Evolutionary conservation across 1,139 yeast genomes (phyloP), one percentile per base, ranked within the genome.

Genomic region (Geotrichum klebahnii): DNA sequence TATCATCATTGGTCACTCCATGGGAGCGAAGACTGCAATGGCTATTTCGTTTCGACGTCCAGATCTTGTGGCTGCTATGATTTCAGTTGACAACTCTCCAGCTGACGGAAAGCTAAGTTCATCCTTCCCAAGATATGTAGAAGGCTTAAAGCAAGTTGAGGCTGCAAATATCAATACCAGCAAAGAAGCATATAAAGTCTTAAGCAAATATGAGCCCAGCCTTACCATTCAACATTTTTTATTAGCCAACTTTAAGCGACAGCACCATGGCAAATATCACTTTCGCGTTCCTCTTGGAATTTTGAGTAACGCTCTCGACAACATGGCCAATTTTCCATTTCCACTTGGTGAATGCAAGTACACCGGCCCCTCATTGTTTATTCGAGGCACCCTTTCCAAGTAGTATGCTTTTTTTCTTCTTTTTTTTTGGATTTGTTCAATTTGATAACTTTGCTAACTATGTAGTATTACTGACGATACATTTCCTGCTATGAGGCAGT

Each of bases 1-100:
- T 0, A 79, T 87, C 14, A 57, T 92, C 22, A 74, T 92, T 23
- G 98, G 98, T 0, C 97, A 90, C 66, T 89, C 97, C 0, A 88
- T 92, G 96, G 98, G 98, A 3, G 97, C 96, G 8, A 90, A 92
- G 62, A 78, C 90, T 0, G 96, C 85, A 3, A 90, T 92, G 97
- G 88, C 92, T 0, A 72, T 85, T 3, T 83, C 89, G 0, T 71
- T 92, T 53, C 73, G 88, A 47, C 72, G 79, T 22, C 95, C 95
- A 0, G 77, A 79, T 1, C 59, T 82, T 22, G 81, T 83, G 2
- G 72, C 78, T 33, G 75, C 81, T 70, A 60, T 89, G 43, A 78
- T 90, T 4, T 71, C 90, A 3, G 95, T 92, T 3, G 98, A 92
- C 61, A 90, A 89, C 65, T 88, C 96, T 0, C 97, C 98, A 0